Evolutionary conservation across 2,329 filamentous ascomycete genomes (phyloP).

Genomic region (Fusarium falciforme): DNA sequence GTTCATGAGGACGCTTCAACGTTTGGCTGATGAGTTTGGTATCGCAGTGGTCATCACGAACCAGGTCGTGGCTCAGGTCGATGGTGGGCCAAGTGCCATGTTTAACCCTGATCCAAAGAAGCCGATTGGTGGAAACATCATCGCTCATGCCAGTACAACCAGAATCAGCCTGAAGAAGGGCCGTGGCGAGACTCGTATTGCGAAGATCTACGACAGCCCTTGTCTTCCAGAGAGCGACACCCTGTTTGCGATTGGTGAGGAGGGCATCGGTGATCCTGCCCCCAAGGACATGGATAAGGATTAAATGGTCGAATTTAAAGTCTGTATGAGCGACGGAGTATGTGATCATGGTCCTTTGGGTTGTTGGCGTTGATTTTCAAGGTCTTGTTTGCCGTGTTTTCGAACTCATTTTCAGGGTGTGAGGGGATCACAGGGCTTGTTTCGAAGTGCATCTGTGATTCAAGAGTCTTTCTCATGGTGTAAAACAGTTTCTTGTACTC

Average conservation of each 20-base stretch:
- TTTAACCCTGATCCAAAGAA: slow-evolving; percentile 99
- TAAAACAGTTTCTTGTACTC: neutral
- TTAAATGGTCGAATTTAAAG: slow-evolving; percentile 44
- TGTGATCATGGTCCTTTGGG: slow-evolving; percentile 37
- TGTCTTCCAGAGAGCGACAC: slow-evolving; percentile 97
- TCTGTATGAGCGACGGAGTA: slow-evolving; percentile 35
- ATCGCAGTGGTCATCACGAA: slow-evolving; percentile 99
- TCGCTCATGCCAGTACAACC: slow-evolving; percentile 96
- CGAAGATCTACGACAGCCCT: slow-evolving; percentile 99
- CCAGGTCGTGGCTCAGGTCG: slow-evolving; percentile 97
- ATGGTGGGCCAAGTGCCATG: slow-evolving; percentile 96
- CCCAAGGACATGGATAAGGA: slow-evolving; percentile 96
- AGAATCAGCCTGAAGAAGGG: slow-evolving; percentile 96
- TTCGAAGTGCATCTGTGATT: slow-evolving; percentile 4
- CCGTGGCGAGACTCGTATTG: slow-evolving; percentile 92
- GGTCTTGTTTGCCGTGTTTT: slow-evolving; percentile 14
- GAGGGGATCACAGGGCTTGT: slow-evolving; percentile 1
- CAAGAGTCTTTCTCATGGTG: neutral
- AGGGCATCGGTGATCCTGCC: slow-evolving; percentile 94
- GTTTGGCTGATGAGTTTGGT: slow-evolving; percentile 85
- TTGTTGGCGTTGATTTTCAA: slow-evolving; percentile 47
- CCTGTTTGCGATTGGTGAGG: slow-evolving; percentile 95
- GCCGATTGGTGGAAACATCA: slow-evolving; percentile 98
- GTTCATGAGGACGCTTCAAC: slow-evolving; percentile 86
- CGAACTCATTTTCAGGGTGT: slow-evolving; percentile 1